phyloP scores from a whole-genome alignment of 2,329 filamentous ascomycete genomes.

The Phyllosticta capitalensis region DNA sequence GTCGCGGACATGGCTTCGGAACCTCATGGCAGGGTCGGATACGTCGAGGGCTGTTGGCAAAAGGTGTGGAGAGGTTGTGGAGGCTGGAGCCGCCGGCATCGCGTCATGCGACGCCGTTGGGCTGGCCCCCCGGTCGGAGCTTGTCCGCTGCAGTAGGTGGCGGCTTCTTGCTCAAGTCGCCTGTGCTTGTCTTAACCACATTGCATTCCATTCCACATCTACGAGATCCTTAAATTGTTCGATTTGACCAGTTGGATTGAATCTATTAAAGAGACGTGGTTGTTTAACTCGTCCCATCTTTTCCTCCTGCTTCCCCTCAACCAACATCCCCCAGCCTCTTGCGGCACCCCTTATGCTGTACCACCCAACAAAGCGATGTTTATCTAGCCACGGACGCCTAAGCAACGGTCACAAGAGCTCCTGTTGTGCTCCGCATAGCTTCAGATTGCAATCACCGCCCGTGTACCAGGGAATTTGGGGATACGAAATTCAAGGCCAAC shows the following conservation, averaged over 20 bases:
- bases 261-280: neutral
- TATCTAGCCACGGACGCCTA: neutral
- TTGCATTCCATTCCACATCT: neutral
- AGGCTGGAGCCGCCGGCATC: constrained; percentile 2
- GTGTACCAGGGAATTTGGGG: neutral
- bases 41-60: neutral
- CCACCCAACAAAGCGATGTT: neutral
- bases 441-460: neutral
- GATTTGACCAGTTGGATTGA: neutral
- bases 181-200: neutral
- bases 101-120: constrained; percentile 7
- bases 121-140: neutral
- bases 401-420: neutral
- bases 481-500: neutral
- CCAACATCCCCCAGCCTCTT: neutral
- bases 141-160: neutral
- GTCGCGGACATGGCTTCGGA: constrained; percentile 10
- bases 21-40: constrained; percentile 8
- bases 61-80: neutral
- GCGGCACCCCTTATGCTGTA: neutral
- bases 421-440: neutral
- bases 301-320: neutral
- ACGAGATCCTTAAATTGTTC: neutral
- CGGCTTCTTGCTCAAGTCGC: neutral
- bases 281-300: neutral